These are phyloP conservation scores for Dissoconium aciculare DNA, from an alignment of 2,329 filamentous ascomycete species.

Conservation along the genomic window DNA sequence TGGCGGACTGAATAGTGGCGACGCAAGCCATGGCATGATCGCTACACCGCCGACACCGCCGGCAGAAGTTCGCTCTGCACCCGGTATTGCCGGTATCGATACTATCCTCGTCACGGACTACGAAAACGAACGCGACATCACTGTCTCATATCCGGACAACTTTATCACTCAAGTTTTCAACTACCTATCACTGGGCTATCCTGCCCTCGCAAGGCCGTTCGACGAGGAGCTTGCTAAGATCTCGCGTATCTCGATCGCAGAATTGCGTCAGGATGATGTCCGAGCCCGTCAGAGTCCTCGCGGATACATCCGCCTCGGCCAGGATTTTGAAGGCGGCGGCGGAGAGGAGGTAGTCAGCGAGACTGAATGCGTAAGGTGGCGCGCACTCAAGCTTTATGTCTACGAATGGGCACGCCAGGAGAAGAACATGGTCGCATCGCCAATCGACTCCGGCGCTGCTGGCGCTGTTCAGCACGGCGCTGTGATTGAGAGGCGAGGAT, in stretches of 20 bases:
- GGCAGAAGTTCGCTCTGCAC: slow-evolving; percentile 11
- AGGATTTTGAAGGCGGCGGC: slow-evolving; percentile 35
- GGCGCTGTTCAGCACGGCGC: not conserved
- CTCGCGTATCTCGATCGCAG: slow-evolving; percentile 50
- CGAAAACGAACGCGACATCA: slow-evolving; percentile 29
- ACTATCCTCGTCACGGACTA: slow-evolving; percentile 30
- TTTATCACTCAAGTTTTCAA: slow-evolving; percentile 97
- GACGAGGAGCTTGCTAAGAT: slow-evolving; percentile 79
- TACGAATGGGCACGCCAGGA: slow-evolving; percentile 82
- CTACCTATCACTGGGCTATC: slow-evolving; percentile 85
- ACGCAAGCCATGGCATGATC: slow-evolving; percentile 14
- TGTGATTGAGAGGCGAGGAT: not conserved
- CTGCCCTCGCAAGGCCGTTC: slow-evolving; percentile 65
- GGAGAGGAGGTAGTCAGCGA: slow-evolving; percentile 28
- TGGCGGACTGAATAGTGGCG: not conserved
- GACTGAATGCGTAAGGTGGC: slow-evolving; percentile 59
- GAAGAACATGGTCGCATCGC: slow-evolving; percentile 44
- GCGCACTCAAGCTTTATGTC: slow-evolving; percentile 68
- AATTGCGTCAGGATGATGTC: slow-evolving; percentile 59
- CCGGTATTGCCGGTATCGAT: slow-evolving; percentile 22
- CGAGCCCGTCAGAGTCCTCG: slow-evolving; percentile 40
- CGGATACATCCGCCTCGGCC: slow-evolving; percentile 53
- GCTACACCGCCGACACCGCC: slow-evolving; percentile 16
- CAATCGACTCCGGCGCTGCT: not conserved
- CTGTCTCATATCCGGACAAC: slow-evolving; percentile 59